phyloP scores from a whole-genome alignment of 2,329 filamentous ascomycete species.

The Colletotrichum lindemuthianum region DNA sequence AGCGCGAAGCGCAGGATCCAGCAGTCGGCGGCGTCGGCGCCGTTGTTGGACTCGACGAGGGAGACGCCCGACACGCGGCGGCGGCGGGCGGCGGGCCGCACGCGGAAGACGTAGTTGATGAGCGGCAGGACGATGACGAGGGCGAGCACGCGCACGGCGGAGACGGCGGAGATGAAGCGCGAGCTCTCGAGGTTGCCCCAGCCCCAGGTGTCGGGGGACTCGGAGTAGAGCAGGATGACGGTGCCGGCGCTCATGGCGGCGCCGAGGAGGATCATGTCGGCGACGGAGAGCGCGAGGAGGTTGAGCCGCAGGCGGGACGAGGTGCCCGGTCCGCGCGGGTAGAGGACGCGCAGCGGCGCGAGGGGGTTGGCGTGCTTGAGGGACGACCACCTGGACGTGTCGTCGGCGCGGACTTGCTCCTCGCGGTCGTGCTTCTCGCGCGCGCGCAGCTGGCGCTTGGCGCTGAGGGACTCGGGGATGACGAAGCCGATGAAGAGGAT shows the following conservation, averaged over 20 bases:
- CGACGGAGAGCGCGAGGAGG: constrained; percentile 79
- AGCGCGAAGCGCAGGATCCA: constrained; percentile 79
- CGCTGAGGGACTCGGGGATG: constrained; percentile 86
- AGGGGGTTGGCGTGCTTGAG: constrained; percentile 69
- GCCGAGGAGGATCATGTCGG: constrained; percentile 85
- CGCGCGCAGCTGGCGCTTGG: constrained; percentile 75
- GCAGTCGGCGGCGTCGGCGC: constrained; percentile 82
- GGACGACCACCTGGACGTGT: constrained; percentile 40
- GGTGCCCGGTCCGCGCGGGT: constrained; percentile 73
- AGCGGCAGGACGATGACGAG: constrained; percentile 80
- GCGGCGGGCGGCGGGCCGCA: constrained; percentile 57
- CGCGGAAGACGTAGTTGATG: constrained; percentile 79
- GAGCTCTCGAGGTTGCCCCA: constrained; percentile 87
- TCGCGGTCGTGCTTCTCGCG: constrained; percentile 71
- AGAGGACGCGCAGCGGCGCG: constrained; percentile 80
- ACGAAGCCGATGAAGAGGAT: constrained; percentile 75
- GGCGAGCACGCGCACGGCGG: constrained; percentile 77
- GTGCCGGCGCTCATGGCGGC: constrained; percentile 82
- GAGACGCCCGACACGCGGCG: constrained; percentile 50
- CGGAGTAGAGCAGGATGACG: constrained; percentile 86
- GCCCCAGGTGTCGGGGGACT: constrained; percentile 78
- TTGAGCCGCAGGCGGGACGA: constrained; percentile 75
- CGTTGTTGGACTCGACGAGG: constrained; percentile 63
- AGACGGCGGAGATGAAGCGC: constrained; percentile 83
- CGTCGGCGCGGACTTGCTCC: constrained; percentile 48